Conservation (phyloP, 805 yeast genomes). For the Torulaspora maleeae region DNA sequence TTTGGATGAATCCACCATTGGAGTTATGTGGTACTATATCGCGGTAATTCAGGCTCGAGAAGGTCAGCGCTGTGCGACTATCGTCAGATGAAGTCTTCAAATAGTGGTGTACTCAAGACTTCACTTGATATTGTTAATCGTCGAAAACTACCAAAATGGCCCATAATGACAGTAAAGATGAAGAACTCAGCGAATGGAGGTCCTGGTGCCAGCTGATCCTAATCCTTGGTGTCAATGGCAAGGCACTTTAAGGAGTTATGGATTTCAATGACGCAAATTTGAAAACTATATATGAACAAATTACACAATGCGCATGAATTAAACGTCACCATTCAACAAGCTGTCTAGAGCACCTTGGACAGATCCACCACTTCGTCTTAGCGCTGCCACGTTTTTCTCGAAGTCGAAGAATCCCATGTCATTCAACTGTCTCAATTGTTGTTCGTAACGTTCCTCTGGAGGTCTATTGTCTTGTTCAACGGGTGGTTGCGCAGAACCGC, state of each 20-base stretch:
- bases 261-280: too few species aligned
- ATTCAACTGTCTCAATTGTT: constrained; percentile 67
- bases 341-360: constrained; percentile 96
- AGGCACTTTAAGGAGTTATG: too few species aligned
- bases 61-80: too few species aligned
- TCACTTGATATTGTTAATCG: too few species aligned
- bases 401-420: constrained; percentile 89
- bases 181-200: too few species aligned
- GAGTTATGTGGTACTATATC: neutral
- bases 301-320: constrained; percentile 10
- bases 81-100: too few species aligned
- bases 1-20: constrained; percentile 3
- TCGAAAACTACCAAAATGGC: too few species aligned
- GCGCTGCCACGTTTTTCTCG: constrained; percentile 84
- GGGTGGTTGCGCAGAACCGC: constrained; percentile 21
- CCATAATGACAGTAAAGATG: too few species aligned
- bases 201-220: too few species aligned
- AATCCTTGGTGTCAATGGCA: too few species aligned
- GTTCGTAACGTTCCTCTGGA: constrained; percentile 73
- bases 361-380: constrained; percentile 93
- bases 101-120: too few species aligned
- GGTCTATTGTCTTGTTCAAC: constrained; percentile 55
- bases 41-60: too few species aligned
- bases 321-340: constrained; percentile 58
- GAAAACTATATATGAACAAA: neutral